phyloP scores from a whole-genome alignment of 2,329 filamentous ascomycete species.

The Aspergillus chevalieri region DNA sequence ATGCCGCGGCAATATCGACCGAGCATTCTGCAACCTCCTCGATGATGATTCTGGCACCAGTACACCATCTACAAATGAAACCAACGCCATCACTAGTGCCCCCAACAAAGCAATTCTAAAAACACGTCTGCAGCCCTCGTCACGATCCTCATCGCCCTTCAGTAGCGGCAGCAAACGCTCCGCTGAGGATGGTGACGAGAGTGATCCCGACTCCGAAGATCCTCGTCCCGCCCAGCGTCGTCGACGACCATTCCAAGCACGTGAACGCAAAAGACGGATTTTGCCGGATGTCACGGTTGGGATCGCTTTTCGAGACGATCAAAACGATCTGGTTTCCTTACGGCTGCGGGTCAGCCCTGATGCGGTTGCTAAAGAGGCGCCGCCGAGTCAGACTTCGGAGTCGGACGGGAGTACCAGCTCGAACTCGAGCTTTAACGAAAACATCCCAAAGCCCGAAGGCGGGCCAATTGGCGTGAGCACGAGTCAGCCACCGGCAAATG shows the following conservation, averaged over 20 bases:
- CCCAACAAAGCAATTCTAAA: conserved; percentile 23
- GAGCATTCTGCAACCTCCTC: conserved; percentile 48
- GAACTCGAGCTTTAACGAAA: too few relatives aligned
- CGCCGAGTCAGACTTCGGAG: too few relatives aligned
- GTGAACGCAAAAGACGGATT: conserved; percentile 27
- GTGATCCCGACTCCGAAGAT: conserved; percentile 32
- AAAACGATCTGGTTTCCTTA: conserved; percentile 34
- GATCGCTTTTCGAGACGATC: conserved; percentile 32
- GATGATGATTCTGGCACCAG: conserved; percentile 42
- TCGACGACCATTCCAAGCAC: conserved; percentile 9
- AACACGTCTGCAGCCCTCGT: conserved; percentile 29
- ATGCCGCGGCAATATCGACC: conserved; percentile 49
- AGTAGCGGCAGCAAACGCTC: conserved; percentile 39
- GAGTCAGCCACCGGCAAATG: neutral
- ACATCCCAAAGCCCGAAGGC: too few relatives aligned
- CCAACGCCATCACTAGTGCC: conserved; percentile 13
- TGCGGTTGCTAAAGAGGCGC: conserved; percentile 3
- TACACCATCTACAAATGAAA: conserved; percentile 4
- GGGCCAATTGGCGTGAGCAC: too few relatives aligned
- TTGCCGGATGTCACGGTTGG: conserved; percentile 35
- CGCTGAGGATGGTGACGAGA: conserved; percentile 35
- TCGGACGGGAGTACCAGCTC: too few relatives aligned
- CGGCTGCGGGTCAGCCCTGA: conserved; percentile 28
- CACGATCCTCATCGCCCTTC: conserved; percentile 37
- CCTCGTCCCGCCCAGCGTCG: conserved; percentile 24